Evolutionary conservation across 306 rosid genomes (phyloP), one percentile per base, ranked within the genome.

Genomic region (Acacia confusa): DNA sequence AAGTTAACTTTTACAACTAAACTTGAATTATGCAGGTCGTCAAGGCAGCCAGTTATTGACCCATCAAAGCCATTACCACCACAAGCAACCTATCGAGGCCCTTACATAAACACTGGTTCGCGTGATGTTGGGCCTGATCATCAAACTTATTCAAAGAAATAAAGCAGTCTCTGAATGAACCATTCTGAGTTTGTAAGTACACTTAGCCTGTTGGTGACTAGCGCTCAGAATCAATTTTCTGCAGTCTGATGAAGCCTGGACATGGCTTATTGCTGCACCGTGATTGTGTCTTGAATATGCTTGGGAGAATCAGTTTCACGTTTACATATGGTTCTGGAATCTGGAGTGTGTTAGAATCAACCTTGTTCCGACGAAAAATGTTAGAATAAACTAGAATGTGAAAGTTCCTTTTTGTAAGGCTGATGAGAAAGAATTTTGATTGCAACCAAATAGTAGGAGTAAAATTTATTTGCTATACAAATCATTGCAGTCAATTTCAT

Each of bases 61-160:
- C 84, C 98, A 60, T 70, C 97, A 74, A 93, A 88, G 88, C 94
- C 98, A 3, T 88, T 92, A 40, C 82, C 99, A 36, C 98, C 97
- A 2, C 99, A 96, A 84, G 97, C 99, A 48, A 95, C 98, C 22
- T 93, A 90, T 77, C 93, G 97, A 87, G 99, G 99, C 77, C 99
- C 99, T 61, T 95, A 93, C 58, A 89, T 95, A 19, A 93, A 96
- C 89, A 96, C 99, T 0, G 97, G 98, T 12, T 96, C 99, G 0
- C 94, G 92, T 8, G 99, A 93, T 2, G 69, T 96, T 61, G 97
- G 99, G 81, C 98, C 98, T 0, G 97, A 92, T 82, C 85, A 81
- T 73, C 88, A 65, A 50, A 81, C 88, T 36, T 89, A 88, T 77
- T 36, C 84, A 0, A 90, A 93, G 93, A 96, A 96, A 81, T 93